These are phyloP conservation scores for Xylaria cubensis DNA, from an alignment of 495 filamentous ascomycete species.

Conservation along the genomic window DNA sequence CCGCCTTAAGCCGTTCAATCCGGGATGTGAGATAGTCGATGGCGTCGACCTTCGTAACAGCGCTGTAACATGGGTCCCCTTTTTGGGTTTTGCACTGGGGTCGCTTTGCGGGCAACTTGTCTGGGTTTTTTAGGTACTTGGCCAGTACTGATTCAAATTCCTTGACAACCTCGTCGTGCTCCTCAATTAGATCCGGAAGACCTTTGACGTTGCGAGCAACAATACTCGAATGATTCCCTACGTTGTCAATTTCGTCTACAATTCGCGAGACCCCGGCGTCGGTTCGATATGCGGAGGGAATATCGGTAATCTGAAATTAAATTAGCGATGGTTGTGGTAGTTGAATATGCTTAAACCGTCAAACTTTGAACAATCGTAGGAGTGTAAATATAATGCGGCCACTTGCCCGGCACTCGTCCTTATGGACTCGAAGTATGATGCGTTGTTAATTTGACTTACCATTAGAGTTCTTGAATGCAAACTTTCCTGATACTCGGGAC, in stretches of 20 bases:
- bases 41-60: conserved; percentile 73
- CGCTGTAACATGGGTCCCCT: conserved; percentile 56
- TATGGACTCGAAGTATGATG: background rate
- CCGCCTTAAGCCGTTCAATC: conserved; percentile 71
- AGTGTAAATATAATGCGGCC: background rate
- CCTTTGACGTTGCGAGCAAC: conserved; percentile 82
- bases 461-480: conserved; percentile 80
- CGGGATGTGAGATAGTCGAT: conserved; percentile 80
- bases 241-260: conserved; percentile 67
- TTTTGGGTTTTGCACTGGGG: conserved; percentile 73
- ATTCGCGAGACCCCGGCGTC: conserved; percentile 75
- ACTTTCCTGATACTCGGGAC: conserved; percentile 75
- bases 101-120: conserved; percentile 69
- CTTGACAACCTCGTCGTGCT: conserved; percentile 73
- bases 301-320: conserved; percentile 66
- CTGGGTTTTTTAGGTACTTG: conserved; percentile 78
- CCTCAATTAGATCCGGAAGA: conserved; percentile 73
- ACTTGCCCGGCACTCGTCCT: background rate
- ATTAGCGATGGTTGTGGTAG: background rate
- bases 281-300: conserved; percentile 65
- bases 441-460: conserved; percentile 45
- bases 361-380: background rate
- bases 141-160: conserved; percentile 72
- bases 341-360: background rate
- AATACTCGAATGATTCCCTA: conserved; percentile 64